These are phyloP conservation scores for Epichloe baconii DNA, from an alignment of 2,329 filamentous ascomycete species.

Conservation along the genomic window DNA sequence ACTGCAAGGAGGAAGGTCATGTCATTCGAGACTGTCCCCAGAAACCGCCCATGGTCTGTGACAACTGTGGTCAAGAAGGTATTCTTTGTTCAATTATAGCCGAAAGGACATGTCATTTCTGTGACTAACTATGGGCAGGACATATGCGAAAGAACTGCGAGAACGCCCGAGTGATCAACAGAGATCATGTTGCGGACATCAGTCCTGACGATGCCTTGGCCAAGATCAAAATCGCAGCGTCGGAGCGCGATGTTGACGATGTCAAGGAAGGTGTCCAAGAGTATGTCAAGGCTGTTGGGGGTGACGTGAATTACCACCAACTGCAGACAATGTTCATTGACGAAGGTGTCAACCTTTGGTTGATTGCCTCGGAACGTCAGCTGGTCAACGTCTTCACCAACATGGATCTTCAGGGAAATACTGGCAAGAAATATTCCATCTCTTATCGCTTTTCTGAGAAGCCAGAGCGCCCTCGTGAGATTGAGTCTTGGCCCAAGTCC, in stretches of 20 bases:
- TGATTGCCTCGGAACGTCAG: constrained; percentile 50
- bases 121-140: constrained; percentile 25
- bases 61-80: constrained; percentile 51
- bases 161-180: constrained; percentile 45
- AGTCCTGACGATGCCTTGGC: constrained; percentile 44
- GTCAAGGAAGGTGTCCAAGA: constrained; percentile 45
- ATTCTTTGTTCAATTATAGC: background rate
- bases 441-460: constrained; percentile 48
- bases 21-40: constrained; percentile 49
- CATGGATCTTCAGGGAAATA: constrained; percentile 59
- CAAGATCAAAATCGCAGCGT: constrained; percentile 37
- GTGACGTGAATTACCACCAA: constrained; percentile 42
- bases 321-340: constrained; percentile 48
- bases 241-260: constrained; percentile 46
- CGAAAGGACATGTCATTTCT: background rate
- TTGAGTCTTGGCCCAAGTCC: constrained; percentile 44
- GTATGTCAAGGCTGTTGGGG: constrained; percentile 46
- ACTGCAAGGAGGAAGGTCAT: constrained; percentile 39
- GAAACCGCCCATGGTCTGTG: constrained; percentile 41
- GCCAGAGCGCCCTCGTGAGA: constrained; percentile 45
- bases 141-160: constrained; percentile 44
- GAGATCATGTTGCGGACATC: constrained; percentile 34
- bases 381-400: constrained; percentile 47
- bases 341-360: constrained; percentile 39
- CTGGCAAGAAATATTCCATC: constrained; percentile 50